Conservation (phyloP, 805 yeast species). For the Metschnikowia vanudenii region DNA sequence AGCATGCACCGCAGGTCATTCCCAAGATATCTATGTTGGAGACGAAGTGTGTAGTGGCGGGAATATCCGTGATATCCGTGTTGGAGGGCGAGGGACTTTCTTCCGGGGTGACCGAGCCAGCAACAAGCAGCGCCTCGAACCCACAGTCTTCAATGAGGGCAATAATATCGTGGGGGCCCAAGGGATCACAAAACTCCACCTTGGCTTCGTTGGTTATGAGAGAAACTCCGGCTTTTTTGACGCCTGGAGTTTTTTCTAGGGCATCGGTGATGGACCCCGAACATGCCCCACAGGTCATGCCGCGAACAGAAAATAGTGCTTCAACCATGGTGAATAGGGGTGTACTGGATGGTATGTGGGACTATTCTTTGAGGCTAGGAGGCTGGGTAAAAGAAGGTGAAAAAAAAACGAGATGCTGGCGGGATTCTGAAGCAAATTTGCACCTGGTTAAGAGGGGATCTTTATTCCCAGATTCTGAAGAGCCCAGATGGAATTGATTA, state of each 20-base stretch:
- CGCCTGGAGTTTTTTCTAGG: slow-evolving; percentile 17
- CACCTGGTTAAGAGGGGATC: too few species aligned
- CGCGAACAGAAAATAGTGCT: slow-evolving; percentile 15
- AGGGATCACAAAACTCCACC: slow-evolving; percentile 10
- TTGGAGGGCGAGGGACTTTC: background rate
- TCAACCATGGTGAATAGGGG: slow-evolving; percentile 6
- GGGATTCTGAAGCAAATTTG: too few species aligned
- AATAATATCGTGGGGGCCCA: slow-evolving; percentile 7
- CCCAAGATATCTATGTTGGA: slow-evolving; percentile 12
- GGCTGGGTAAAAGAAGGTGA: background rate
- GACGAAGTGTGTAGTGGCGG: background rate
- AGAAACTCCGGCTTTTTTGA: slow-evolving; percentile 22
- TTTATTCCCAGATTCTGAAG: too few species aligned
- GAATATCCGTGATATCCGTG: too few species aligned
- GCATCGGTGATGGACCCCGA: slow-evolving; percentile 25
- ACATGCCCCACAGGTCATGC: slow-evolving; percentile 32
- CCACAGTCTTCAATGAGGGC: slow-evolving; percentile 18
- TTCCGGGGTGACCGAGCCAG: background rate
- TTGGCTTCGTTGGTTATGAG: slow-evolving; percentile 30
- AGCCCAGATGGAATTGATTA: background rate
- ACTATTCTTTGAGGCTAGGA: too few species aligned
- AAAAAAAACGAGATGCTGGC: background rate
- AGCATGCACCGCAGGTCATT: slow-evolving; percentile 23
- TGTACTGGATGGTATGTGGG: too few species aligned
- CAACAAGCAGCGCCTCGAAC: slow-evolving; percentile 16